Conservation (phyloP, 805 yeast species). For the Spathaspora passalidarum region DNA sequence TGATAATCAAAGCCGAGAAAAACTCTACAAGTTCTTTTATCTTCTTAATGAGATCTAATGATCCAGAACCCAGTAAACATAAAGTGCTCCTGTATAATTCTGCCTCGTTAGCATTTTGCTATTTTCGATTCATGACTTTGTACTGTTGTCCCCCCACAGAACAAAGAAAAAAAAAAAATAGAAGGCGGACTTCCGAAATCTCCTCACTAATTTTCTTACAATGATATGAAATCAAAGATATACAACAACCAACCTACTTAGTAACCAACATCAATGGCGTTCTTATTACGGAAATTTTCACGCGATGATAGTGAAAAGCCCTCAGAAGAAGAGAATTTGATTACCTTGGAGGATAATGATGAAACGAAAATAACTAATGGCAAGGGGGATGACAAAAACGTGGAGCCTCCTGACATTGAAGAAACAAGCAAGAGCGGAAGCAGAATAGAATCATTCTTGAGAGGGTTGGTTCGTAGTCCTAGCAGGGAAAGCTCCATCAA, state of each 20-base stretch:
- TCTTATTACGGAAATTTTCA: background rate
- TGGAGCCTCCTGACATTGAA: background rate
- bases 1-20: too few relatives aligned
- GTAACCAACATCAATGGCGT: background rate
- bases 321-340: background rate
- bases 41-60: too few relatives aligned
- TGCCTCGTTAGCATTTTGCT: too few relatives aligned
- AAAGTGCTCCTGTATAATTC: too few relatives aligned
- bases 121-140: too few relatives aligned
- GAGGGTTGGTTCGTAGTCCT: background rate
- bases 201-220: too few relatives aligned
- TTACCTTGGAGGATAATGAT: background rate
- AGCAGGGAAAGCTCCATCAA: slow-evolving; percentile 2
- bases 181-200: too few relatives aligned
- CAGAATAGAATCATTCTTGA: slow-evolving; percentile 5
- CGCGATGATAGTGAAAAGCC: background rate
- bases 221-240: too few relatives aligned
- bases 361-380: background rate
- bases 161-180: background rate
- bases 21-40: too few relatives aligned
- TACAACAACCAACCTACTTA: background rate
- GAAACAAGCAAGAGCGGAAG: slow-evolving; percentile 2
- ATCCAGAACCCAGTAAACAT: too few relatives aligned
- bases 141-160: background rate
- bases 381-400: background rate